A percentile compares a stretch with the other conserved stretches of the same genome.
Evolutionary conservation across 1,139 yeast species (phyloP).

Genomic region (Sugiyamaella paludigena): DNA sequence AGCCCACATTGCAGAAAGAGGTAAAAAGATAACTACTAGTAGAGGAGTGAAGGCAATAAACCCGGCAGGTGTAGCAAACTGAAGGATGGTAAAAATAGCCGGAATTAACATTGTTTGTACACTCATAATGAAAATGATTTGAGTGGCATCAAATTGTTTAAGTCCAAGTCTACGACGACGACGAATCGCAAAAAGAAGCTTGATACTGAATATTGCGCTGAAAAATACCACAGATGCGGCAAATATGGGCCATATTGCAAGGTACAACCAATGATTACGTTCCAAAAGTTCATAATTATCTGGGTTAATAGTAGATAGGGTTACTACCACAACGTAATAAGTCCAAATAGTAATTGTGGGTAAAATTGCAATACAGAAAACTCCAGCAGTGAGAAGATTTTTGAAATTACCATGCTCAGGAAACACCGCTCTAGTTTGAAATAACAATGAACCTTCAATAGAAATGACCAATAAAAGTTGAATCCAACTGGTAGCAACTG

Average conservation of each 20-base stretch:
- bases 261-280: conserved; percentile 27
- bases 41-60: conserved; percentile 40
- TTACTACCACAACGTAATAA: conserved; percentile 42
- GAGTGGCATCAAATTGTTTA: conserved; percentile 77
- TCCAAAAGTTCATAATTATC: conserved; percentile 15
- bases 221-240: conserved; percentile 65
- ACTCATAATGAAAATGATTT: conserved; percentile 73
- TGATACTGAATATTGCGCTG: conserved; percentile 56
- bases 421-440: conserved; percentile 71
- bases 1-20: conserved; percentile 89
- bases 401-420: conserved; percentile 22
- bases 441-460: conserved; percentile 63
- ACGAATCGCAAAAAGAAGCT: conserved; percentile 64
- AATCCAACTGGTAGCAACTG: conserved; percentile 59
- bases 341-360: conserved; percentile 51
- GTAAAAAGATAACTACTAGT: conserved; percentile 63
- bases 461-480: conserved; percentile 57
- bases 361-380: conserved; percentile 18
- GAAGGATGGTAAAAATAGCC: conserved; percentile 58
- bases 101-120: conserved; percentile 83
- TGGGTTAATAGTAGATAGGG: conserved; percentile 31
- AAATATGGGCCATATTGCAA: conserved; percentile 52
- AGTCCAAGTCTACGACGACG: conserved; percentile 74
- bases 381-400: conserved; percentile 15
- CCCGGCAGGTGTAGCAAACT: conserved; percentile 28